These are phyloP conservation scores for Oryza longistaminata DNA, from an alignment of 176 grass and related monocot species.

Conservation along the genomic window DNA sequence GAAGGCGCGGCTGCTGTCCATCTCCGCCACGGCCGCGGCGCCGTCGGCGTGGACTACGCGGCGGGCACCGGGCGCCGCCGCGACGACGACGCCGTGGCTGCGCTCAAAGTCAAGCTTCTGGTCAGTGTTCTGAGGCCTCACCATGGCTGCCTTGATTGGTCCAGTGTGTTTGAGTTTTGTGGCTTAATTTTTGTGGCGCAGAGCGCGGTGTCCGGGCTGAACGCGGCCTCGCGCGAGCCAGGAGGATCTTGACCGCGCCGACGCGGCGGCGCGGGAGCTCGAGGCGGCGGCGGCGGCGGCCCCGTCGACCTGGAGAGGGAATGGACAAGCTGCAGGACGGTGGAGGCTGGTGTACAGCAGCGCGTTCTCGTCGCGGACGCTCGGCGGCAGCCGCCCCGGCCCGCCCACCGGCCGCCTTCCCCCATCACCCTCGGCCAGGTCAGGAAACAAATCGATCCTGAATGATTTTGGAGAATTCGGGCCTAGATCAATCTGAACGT, in stretches of 20 bases:
- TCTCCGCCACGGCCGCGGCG: slow-evolving; percentile 39
- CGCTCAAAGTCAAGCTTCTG: slow-evolving; percentile 64
- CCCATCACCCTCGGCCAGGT: slow-evolving; percentile 85
- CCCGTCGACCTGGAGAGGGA: slow-evolving; percentile 55
- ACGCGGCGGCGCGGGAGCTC: slow-evolving; percentile 66
- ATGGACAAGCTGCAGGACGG: slow-evolving; percentile 81
- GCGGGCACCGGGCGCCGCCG: not conserved
- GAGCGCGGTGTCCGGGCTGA: slow-evolving; percentile 84
- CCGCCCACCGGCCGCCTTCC: slow-evolving; percentile 67
- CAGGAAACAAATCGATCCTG: not conserved
- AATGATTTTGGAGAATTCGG: not conserved
- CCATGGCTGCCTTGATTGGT: not conserved
- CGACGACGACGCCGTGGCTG: slow-evolving; percentile 18
- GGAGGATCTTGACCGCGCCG: slow-evolving; percentile 75
- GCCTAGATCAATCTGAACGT: not conserved
- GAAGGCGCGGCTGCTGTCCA: not conserved
- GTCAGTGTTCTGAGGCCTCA: slow-evolving; percentile 12
- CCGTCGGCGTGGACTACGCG: slow-evolving; percentile 29
- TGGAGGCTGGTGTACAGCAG: slow-evolving; percentile 93
- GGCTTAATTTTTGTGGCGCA: slow-evolving; percentile 27
- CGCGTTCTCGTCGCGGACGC: slow-evolving; percentile 79
- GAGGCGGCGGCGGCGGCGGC: slow-evolving; percentile 41
- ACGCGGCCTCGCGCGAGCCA: slow-evolving; percentile 80
- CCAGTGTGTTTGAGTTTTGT: not conserved
- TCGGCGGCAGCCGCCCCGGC: slow-evolving; percentile 88